Evolutionary conservation across 1,284 basidiomycete genomes (phyloP), one percentile per base, ranked within the genome.

Genomic region (Anthracocystis walkeri): DNA sequence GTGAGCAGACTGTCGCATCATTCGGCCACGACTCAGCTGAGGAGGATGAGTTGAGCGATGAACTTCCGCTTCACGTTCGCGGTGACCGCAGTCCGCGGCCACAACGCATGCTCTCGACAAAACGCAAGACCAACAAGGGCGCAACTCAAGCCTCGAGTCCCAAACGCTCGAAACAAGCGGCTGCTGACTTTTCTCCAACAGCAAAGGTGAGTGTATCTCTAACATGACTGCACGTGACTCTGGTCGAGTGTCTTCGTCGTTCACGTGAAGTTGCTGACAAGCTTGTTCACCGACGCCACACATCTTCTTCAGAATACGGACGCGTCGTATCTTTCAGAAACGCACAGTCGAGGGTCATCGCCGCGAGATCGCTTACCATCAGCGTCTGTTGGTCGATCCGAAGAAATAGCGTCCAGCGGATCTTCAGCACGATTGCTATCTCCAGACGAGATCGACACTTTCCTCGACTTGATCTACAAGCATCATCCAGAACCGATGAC

Each of bases 401-500:
- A 58, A 14, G 49, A 16, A 14, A n/a, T 31, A 18, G 45, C 18
- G 18, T n/a, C 52, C 4, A 48, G 23, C n/a, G 29, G 23, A 10
- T 20, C 42, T 4, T 59, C 68, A 7, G 58, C 57, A 10, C 58
- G 45, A 12, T 11, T 44, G 45, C 58, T 75, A 4, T 58, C 72
- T 1, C 23, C 50, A 10, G 59, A 75, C 12, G 72, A 75, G 49
- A 51, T 72, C 23, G 68, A 76, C n/a, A 63, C 42, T 1, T 76
- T 72, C 31, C 57, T 76, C 46, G 62, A 65, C 12, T 48, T 76
- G 25, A 72, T 76, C 44, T 67, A 59, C 62, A 72, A 69, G 42
- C 74, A 76, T 27, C 68, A 76, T 48, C 74, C 74, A 0, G 59
- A 69, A 21, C 62, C 69, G 1, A 68, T 76, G 62, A 72, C 68